Base-by-base conservation (phyloP, 1,139 yeast species). In the Yarrowia galli region DNA sequence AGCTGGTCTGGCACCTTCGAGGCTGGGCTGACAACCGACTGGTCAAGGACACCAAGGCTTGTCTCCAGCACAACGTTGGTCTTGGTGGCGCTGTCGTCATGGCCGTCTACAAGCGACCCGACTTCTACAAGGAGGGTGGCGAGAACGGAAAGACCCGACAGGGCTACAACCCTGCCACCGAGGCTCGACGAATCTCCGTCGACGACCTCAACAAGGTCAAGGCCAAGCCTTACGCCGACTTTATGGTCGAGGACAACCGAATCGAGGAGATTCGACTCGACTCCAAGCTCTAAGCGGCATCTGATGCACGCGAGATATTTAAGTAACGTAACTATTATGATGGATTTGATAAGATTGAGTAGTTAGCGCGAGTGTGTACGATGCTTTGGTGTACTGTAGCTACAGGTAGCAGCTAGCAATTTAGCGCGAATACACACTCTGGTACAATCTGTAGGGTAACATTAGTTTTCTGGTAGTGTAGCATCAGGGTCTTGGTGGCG, bases 161-260 rank as follows among this genome's bases (percentile, higher is more conserved):
- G 28, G 77, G 77, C 16, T 75, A 75, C 67, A 75, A 75, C 67
- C 76, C 77, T 12, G 77, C 77, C 16, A 66, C 73, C 22, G 77
- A 75, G 69, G 72, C 73, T 32, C 72, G 73, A 9, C 74, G 72
- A 36, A 68, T 75, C 45, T 73, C 76, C 2, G 46, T 67, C 48
- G 69, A 70, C 18, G 67, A 65, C 66, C 68, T 70, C 22, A 43
- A 68, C 48, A 65, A 64, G 46, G 73, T 71, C 42, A 69, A 70
- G 64, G 67, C 73, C 13, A 67, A 51, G 53, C 64, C 67, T 15
- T 60, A 65, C 38, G 64, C 51, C 35, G 71, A 69, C 32, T 71
- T 60, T 58, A 70, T 69, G 67, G 32, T 70, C 32, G 67, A 58
- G 42, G 71, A 68, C 36, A 61, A 61, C 66, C 66, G 66, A 61